phyloP scores from a whole-genome alignment of 768 basidiomycete genomes.

The Fistulinella prunicolor region DNA sequence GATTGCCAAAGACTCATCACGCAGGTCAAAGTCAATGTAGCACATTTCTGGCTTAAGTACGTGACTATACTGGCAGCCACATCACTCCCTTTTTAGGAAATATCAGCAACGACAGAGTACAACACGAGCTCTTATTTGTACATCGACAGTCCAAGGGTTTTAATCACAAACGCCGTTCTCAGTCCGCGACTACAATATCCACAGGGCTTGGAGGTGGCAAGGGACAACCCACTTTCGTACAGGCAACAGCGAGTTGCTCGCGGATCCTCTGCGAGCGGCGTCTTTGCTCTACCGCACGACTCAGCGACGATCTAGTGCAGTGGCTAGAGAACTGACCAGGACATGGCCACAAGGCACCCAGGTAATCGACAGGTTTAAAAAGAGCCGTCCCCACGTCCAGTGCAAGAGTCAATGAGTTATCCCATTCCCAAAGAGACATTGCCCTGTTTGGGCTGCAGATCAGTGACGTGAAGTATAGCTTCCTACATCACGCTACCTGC shows the following conservation, averaged over 20 bases:
- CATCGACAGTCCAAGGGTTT: neutral
- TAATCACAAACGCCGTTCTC: neutral
- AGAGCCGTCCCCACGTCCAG: conserved; percentile 61
- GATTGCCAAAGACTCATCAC: conserved; percentile 12
- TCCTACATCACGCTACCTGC: conserved; percentile 37
- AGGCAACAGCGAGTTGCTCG: conserved; percentile 45
- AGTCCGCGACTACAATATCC: conserved; percentile 2
- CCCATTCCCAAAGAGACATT: conserved; percentile 58
- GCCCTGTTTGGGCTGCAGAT: conserved; percentile 37
- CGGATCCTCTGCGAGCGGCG: conserved; percentile 46
- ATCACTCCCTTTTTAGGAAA: conserved; percentile 23
- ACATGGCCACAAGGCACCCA: conserved; percentile 65
- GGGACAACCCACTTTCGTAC: conserved; percentile 44
- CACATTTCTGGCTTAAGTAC: conserved; percentile 24
- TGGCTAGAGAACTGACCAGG: conserved; percentile 39
- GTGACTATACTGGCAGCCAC: conserved; percentile 21
- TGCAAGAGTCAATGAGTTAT: conserved; percentile 54
- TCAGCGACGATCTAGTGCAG: conserved; percentile 3
- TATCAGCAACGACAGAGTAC: conserved; percentile 13
- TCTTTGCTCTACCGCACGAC: conserved; percentile 45
- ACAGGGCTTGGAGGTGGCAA: conserved; percentile 37
- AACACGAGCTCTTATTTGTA: neutral
- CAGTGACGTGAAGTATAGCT: conserved; percentile 7
- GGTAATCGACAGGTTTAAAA: conserved; percentile 58
- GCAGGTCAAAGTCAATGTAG: conserved; percentile 17